phyloP scores from a whole-genome alignment of 208 protist species.

The Wallacemonas sp. region DNA sequence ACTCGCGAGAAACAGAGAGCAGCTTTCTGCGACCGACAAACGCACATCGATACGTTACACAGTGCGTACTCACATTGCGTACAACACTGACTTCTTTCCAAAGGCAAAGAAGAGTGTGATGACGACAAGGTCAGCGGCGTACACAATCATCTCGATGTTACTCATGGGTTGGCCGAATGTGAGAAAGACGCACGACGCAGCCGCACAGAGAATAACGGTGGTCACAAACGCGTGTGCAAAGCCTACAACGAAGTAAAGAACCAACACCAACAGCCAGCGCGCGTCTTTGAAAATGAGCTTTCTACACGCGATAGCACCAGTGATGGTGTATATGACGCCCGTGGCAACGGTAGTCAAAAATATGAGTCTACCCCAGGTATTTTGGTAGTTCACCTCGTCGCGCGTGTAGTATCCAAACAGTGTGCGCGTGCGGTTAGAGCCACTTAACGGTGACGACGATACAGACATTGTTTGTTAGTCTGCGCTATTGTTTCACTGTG shows the following conservation, averaged over 20 bases:
- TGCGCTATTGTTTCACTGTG: too few species aligned
- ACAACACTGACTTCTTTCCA: constrained; percentile 66
- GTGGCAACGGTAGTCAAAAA: constrained; percentile 52
- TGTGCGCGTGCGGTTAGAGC: constrained; percentile 5
- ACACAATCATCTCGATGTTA: constrained; percentile 50
- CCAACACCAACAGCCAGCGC: constrained; percentile 50
- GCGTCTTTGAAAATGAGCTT: constrained; percentile 49
- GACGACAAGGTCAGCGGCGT: constrained; percentile 57
- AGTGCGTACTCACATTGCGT: constrained; percentile 40
- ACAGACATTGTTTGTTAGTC: not conserved
- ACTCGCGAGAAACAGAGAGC: too few species aligned
- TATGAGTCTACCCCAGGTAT: constrained; percentile 60
- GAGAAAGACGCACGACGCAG: constrained; percentile 60
- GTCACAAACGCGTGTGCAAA: constrained; percentile 69
- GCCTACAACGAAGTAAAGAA: constrained; percentile 62
- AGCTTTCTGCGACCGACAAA: too few species aligned
- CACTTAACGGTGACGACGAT: not conserved
- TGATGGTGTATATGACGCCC: constrained; percentile 51
- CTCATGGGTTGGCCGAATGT: constrained; percentile 42
- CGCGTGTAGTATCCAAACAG: constrained; percentile 23
- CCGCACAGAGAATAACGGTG: constrained; percentile 54
- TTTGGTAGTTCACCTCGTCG: constrained; percentile 9
- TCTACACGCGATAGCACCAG: constrained; percentile 59
- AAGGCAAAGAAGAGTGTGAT: constrained; percentile 71
- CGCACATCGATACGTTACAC: too few species aligned